Percentiles rank a stretch among this genome's conserved stretches.
These are phyloP conservation scores for Trichoderma sp. DNA, from an alignment of 2,329 filamentous ascomycete genomes.

Conservation along the genomic window DNA sequence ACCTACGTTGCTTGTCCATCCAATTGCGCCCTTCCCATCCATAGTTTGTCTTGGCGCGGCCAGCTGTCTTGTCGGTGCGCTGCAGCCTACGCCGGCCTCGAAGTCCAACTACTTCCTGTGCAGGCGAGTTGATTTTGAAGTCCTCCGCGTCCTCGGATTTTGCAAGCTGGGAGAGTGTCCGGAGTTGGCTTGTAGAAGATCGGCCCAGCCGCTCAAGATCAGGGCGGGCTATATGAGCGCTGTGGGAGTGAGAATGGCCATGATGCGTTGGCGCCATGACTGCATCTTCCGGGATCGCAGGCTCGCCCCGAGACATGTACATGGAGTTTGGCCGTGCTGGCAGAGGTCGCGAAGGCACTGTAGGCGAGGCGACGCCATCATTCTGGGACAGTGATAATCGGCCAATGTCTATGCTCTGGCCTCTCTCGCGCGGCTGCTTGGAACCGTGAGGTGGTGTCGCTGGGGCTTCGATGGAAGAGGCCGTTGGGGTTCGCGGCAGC, in stretches of 20 bases:
- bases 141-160: constrained; percentile 73
- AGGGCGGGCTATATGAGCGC: constrained; percentile 56
- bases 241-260: constrained; percentile 27
- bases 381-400: constrained; percentile 51
- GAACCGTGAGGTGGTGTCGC: constrained; percentile 27
- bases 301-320: constrained; percentile 58
- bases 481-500: constrained; percentile 63
- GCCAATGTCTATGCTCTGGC: constrained; percentile 63
- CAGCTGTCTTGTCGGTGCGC: constrained; percentile 57
- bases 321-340: constrained; percentile 58
- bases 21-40: constrained; percentile 84
- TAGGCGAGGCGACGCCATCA: constrained; percentile 42
- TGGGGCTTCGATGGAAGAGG: constrained; percentile 41
- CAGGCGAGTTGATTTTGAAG: constrained; percentile 72
- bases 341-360: constrained; percentile 43
- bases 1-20: constrained; percentile 99
- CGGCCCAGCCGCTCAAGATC: constrained; percentile 81
- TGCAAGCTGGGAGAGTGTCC: constrained; percentile 80
- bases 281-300: constrained; percentile 41
- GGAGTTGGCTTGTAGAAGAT: constrained; percentile 85
- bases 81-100: constrained; percentile 82
- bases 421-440: constrained; percentile 50
- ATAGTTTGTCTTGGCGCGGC: constrained; percentile 52
- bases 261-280: constrained; percentile 31
- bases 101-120: constrained; percentile 84